Evolutionary conservation across 169 alveolate genomes (phyloP).

Genomic region (Theileria parva): DNA sequence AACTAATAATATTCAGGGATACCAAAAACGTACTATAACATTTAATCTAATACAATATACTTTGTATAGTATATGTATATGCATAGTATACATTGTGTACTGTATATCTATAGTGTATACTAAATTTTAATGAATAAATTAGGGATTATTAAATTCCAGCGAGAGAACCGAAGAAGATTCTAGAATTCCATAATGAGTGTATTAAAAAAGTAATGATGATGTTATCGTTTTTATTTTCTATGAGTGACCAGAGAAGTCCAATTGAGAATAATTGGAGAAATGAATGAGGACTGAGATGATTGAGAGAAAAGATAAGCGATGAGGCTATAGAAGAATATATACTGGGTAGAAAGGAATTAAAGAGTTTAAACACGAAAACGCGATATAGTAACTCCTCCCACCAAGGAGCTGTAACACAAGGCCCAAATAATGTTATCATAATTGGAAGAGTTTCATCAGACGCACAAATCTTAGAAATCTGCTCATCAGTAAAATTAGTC

Average conservation of each 20-base stretch:
- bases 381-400: slow-evolving; percentile 75
- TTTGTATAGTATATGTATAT: not conserved
- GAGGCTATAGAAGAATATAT: slow-evolving; percentile 26
- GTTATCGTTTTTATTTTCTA: slow-evolving; percentile 44
- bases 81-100: not conserved
- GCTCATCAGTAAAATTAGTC: slow-evolving; percentile 6
- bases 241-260: slow-evolving; percentile 65
- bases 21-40: slow-evolving; percentile 25
- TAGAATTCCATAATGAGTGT: slow-evolving; percentile 73
- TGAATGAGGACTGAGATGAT: slow-evolving; percentile 63
- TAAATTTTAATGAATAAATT: not conserved
- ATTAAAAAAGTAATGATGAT: slow-evolving; percentile 48
- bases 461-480: slow-evolving; percentile 27
- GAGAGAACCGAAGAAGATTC: slow-evolving; percentile 61
- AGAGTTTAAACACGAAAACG: slow-evolving; percentile 48
- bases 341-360: slow-evolving; percentile 38
- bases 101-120: not conserved
- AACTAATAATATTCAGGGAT: slow-evolving; percentile 15
- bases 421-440: slow-evolving; percentile 65
- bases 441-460: slow-evolving; percentile 41
- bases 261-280: slow-evolving; percentile 51
- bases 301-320: slow-evolving; percentile 59
- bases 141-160: slow-evolving; percentile 16
- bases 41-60: not conserved
- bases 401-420: slow-evolving; percentile 74